phyloP scores from a whole-genome alignment of 163 green algal genomes.

The Botryococcus braunii region DNA sequence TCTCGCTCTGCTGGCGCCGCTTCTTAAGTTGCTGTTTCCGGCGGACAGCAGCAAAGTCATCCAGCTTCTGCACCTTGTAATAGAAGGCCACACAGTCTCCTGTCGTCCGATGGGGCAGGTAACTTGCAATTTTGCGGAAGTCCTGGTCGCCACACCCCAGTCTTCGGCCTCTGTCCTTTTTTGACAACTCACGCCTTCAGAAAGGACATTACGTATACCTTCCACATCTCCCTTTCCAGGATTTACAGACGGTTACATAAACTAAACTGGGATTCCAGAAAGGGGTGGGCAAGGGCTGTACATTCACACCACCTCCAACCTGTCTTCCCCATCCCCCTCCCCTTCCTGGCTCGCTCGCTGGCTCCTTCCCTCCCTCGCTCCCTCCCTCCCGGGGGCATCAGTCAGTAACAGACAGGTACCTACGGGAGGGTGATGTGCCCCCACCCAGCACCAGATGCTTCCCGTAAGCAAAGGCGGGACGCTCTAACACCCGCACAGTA shows the following conservation, averaged over 20 bases:
- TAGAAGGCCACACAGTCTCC: conserved; percentile 73
- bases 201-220: neutral
- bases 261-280: neutral
- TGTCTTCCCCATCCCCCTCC: neutral
- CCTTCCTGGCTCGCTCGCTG: neutral
- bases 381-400: no score
- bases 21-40: conserved; percentile 77
- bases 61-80: conserved; percentile 75
- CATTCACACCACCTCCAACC: neutral
- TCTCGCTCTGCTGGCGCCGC: conserved; percentile 39
- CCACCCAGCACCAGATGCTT: neutral
- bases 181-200: neutral
- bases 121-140: conserved; percentile 56
- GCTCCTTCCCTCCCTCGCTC: no score
- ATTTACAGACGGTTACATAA: neutral
- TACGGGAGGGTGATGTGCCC: neutral
- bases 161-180: neutral
- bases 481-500: neutral
- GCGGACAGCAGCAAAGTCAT: conserved; percentile 64
- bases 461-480: neutral
- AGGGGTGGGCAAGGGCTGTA: neutral
- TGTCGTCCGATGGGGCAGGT: conserved; percentile 45
- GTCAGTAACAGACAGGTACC: neutral
- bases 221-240: neutral
- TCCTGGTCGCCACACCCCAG: conserved; percentile 27